Evolutionary conservation across 2,329 filamentous ascomycete species (phyloP), one percentile per base, ranked within the genome.

Genomic region (Rugonectria rugulosa): DNA sequence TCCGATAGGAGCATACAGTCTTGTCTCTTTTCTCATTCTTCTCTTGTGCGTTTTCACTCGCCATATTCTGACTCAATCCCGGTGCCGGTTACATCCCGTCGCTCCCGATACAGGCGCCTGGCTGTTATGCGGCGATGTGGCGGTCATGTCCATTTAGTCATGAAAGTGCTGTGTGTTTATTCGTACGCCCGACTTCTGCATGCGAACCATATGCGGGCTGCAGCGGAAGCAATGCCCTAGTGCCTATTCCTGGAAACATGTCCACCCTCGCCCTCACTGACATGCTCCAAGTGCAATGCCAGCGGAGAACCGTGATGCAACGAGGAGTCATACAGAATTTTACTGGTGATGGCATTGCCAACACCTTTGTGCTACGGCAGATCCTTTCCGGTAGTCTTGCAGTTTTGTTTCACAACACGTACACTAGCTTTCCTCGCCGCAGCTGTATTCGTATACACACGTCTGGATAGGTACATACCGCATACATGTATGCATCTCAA

Each of bases 271-370:
- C 26, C 56, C 44, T 23, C 14, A 36, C 52, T 37, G 47, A 49
- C 46, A 61, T 53, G 26, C 27, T 11, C 34, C 42, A 63, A 57
- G 50, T 53, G 55, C 56, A 57, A 56, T 57, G 63, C 65, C 64
- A 67, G 63, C 63, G 60, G 65, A 63, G 53, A 44, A 47, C 49
- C 51, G 54, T 45, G 55, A 64, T 57, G 65, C 61, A 64, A 48
- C 56, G 51, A 56, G 56, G 64, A 67, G 65, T 67, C 64, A 67
- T 66, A 64, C 61, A 56, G 57, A 32, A 62, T 59, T 62, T 51
- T 36, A 56, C 57, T 66, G 65, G 57, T 46, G 41, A 50, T 56
- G 48, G 15, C 54, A 62, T 66, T 66, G 63, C 64, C 64, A 67
- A 52, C 64, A 64, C 53, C 47, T 32, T 57, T 37, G 60, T 57